Base-by-base conservation (phyloP, 257 asterid genomes). In the Agastache rugosa region DNA sequence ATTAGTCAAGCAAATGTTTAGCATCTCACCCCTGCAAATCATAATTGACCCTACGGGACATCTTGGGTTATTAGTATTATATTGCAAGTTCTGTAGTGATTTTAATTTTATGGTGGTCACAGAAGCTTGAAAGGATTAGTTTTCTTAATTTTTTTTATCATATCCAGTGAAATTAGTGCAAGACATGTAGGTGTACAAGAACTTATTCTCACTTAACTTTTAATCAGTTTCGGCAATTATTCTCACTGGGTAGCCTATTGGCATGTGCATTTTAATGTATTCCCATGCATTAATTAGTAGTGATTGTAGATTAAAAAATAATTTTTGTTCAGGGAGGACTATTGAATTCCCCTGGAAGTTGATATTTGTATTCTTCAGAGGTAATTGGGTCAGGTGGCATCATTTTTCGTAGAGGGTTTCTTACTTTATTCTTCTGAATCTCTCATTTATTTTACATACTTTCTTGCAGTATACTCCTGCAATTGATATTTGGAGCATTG, bases 331-430 rank as follows among this genome's bases (percentile, higher is more conserved):
- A 88, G 96, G 96, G 87, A 86, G 93, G 96, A 89, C 86, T 78
- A 83, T 79, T 93, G 96, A 93, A 83, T 90, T 88, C 81, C 88
- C 96, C 86, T 89, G 93, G 96, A 86, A 88, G 97, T 93, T 93
- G 97, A 88, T 88, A 86, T 80, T 72, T 86, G 87, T 89, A 67
- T 89, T 87, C 85, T 78, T 78, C 90, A 74, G 83, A 81, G 97
- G 93, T 91, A 91, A 91, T 84, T 65, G 89, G 81, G 86, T 80
- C 82, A 65, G 86, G 91, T 81, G 83, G 88, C 73, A 58, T 80
- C 77, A 66, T 61, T 80, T 80, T 83, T 55, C 60, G 25, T 54
- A 54, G 63, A 74, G 77, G 78, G 44, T 54, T 73, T 77, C 59
- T 47, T 66, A 25, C 14, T 76, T 53, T 66, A 51, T 67, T 29